These are phyloP conservation scores for Russula sp. DNA, from an alignment of 768 basidiomycete species.

Conservation along the genomic window DNA sequence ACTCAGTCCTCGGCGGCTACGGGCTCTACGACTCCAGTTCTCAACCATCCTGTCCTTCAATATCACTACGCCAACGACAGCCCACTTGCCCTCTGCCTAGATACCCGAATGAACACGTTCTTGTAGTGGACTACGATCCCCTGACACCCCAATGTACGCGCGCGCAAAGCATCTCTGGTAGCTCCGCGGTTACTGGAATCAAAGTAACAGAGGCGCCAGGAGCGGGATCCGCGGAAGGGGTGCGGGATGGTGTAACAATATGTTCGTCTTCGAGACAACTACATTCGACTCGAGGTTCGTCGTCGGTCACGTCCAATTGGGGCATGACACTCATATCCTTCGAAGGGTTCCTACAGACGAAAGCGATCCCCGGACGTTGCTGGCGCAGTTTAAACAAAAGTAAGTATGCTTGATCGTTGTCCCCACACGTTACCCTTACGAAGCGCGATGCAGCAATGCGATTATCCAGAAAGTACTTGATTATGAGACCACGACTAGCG, in stretches of 20 bases:
- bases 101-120: slow-evolving; percentile 62
- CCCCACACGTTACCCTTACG: slow-evolving; percentile 12
- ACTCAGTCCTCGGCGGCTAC: slow-evolving; percentile 41
- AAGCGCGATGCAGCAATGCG: slow-evolving; percentile 44
- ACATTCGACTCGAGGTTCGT: slow-evolving; percentile 47
- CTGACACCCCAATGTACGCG: slow-evolving; percentile 39
- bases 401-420: slow-evolving; percentile 30
- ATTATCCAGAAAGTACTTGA: slow-evolving; percentile 56
- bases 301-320: neutral
- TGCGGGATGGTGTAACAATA: slow-evolving; percentile 50
- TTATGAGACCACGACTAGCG: slow-evolving; percentile 35
- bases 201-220: slow-evolving; percentile 74
- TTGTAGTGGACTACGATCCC: slow-evolving; percentile 71
- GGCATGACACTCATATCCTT: neutral
- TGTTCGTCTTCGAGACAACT: slow-evolving; percentile 74
- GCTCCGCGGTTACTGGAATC: slow-evolving; percentile 53
- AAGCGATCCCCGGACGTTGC: slow-evolving; percentile 48
- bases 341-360: slow-evolving; percentile 37
- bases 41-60: slow-evolving; percentile 70
- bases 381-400: slow-evolving; percentile 71
- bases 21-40: slow-evolving; percentile 36
- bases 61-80: slow-evolving; percentile 83
- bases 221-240: slow-evolving; percentile 52
- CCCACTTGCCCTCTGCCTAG: slow-evolving; percentile 62
- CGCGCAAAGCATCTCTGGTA: slow-evolving; percentile 50